Evolutionary conservation across 1,139 yeast species (phyloP).

Genomic region (Taphrina flavorubra): DNA sequence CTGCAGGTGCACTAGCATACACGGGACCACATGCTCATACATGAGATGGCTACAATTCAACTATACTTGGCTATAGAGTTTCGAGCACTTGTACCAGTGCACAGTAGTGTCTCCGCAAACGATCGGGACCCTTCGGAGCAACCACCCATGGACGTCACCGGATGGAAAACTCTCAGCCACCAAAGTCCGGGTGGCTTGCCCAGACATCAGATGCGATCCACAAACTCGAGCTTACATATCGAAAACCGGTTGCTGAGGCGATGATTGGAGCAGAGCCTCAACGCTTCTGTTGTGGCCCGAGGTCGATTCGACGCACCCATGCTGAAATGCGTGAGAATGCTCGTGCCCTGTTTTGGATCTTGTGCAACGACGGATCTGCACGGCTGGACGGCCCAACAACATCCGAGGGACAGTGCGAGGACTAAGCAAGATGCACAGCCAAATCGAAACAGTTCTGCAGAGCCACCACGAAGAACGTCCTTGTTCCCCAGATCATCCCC

Average conservation of each 20-base stretch:
- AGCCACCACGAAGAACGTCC: background rate
- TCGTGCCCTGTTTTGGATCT: background rate
- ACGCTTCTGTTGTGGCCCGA: background rate
- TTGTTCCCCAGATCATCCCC: background rate
- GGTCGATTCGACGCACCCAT: background rate
- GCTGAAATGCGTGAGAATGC: background rate
- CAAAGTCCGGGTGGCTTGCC: background rate
- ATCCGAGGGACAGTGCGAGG: background rate
- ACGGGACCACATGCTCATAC: too few relatives aligned
- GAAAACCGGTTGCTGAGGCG: background rate
- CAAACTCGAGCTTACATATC: background rate
- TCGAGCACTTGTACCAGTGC: too few relatives aligned
- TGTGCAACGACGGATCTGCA: background rate
- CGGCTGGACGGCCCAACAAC: background rate
- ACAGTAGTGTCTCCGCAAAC: too few relatives aligned
- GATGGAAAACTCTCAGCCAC: background rate
- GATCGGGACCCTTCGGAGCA: too few relatives aligned
- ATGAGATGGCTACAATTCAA: too few relatives aligned
- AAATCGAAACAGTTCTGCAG: background rate
- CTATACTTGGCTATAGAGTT: too few relatives aligned
- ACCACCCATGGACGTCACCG: too few relatives aligned
- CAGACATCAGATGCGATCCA: background rate
- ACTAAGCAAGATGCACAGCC: background rate
- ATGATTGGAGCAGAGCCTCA: background rate
- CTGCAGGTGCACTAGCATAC: too few relatives aligned